Percentiles rank a stretch among this genome's conserved stretches.
Evolutionary conservation across 352 stramenopile genomes (phyloP).

Genomic region (Pythium pyrilobum): DNA sequence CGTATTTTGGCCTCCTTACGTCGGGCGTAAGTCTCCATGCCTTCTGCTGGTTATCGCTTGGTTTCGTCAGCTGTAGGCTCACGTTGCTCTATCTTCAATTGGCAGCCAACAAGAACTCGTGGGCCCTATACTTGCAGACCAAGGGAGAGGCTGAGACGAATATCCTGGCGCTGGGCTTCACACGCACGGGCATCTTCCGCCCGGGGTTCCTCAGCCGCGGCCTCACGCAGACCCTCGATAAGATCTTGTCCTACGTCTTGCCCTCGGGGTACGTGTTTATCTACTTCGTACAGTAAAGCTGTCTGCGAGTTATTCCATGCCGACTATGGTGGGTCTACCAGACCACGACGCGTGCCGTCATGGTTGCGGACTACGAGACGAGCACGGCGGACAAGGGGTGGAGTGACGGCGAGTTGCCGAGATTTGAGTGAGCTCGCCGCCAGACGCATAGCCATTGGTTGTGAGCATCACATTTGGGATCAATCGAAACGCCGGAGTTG

Average conservation of each 20-base stretch:
- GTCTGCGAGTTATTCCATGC: background rate
- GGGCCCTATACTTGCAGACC: conserved; percentile 74
- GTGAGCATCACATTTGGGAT: too few relatives aligned
- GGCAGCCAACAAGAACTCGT: conserved; percentile 57
- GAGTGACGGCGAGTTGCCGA: conserved; percentile 49
- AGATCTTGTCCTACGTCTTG: conserved; percentile 40
- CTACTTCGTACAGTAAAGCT: background rate
- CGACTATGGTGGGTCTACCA: conserved; percentile 11
- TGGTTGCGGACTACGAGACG: conserved; percentile 69
- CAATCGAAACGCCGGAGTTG: too few relatives aligned
- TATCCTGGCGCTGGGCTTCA: conserved; percentile 50
- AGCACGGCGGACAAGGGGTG: conserved; percentile 27
- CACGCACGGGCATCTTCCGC: conserved; percentile 50
- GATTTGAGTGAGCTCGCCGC: conserved; percentile 12
- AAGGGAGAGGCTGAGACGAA: conserved; percentile 73
- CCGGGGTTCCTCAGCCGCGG: conserved; percentile 55
- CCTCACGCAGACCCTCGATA: conserved; percentile 47
- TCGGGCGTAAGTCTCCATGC: conserved; percentile 31
- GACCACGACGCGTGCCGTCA: conserved; percentile 46
- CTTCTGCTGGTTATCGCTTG: background rate
- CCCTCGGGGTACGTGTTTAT: conserved; percentile 26
- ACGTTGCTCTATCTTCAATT: background rate
- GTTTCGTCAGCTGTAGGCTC: background rate
- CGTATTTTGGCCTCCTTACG: conserved; percentile 67
- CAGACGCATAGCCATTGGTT: background rate